A percentile compares a stretch with the other conserved stretches of the same genome.
These are phyloP conservation scores for Draba incana DNA, from an alignment of 345 rosid genomes.

Conservation along the genomic window DNA sequence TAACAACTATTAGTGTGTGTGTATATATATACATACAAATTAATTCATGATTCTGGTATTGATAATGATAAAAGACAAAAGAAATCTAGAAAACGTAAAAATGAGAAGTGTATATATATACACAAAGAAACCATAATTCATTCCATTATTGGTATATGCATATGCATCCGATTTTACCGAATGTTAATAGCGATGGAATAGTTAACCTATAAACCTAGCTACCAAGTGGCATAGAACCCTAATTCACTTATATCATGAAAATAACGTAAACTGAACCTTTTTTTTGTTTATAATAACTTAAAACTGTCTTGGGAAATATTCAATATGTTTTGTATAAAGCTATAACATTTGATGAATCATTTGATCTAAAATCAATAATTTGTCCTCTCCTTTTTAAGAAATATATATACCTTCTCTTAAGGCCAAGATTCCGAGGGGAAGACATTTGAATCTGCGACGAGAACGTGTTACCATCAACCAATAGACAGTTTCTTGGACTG, in stretches of 20 bases:
- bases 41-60: constrained; percentile 9
- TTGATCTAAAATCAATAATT: neutral
- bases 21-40: neutral
- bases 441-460: constrained; percentile 65
- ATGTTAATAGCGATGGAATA: constrained; percentile 15
- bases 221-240: constrained; percentile 31
- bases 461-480: constrained; percentile 36
- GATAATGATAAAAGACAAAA: neutral
- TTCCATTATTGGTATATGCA: constrained; percentile 29
- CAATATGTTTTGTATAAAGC: neutral
- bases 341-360: constrained; percentile 9
- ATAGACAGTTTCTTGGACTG: constrained; percentile 38
- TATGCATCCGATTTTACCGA: constrained; percentile 4
- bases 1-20: neutral
- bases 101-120: neutral
- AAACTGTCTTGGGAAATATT: constrained; percentile 2
- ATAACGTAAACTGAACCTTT: constrained; percentile 6
- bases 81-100: neutral
- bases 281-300: neutral
- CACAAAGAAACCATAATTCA: constrained; percentile 8
- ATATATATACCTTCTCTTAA: constrained; percentile 66
- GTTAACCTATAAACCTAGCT: constrained; percentile 28
- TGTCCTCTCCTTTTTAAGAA: too few species aligned
- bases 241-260: constrained; percentile 25
- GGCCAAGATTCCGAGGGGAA: constrained; percentile 80